Conservation (phyloP, 2,329 filamentous ascomycete genomes). For the Fusarium domesticum region DNA sequence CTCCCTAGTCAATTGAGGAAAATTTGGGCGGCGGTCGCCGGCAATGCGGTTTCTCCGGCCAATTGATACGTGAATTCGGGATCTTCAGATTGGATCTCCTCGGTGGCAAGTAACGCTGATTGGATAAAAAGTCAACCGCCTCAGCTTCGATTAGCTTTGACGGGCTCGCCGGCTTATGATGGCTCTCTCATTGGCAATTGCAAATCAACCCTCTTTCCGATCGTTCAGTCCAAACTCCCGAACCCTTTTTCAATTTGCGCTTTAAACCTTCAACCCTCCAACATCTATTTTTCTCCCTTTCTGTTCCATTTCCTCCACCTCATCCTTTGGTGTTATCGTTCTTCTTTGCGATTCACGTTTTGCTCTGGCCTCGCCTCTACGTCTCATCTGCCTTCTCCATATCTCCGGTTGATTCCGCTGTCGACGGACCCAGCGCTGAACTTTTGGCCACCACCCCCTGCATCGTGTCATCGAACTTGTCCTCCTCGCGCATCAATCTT, state of each 20-base stretch:
- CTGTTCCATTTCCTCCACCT: conserved; percentile 9
- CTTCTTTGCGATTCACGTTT: not conserved
- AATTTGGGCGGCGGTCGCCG: not conserved
- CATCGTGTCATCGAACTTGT: conserved; percentile 10
- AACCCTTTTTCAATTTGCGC: conserved; percentile 1
- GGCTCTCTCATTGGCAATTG: conserved; percentile 26
- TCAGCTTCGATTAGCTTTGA: not conserved
- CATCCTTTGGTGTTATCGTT: conserved; percentile 1
- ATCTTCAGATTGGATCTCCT: not conserved
- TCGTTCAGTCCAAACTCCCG: not conserved
- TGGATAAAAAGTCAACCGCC: not conserved
- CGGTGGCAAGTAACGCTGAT: not conserved
- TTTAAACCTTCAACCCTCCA: not conserved
- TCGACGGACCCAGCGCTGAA: conserved; percentile 11
- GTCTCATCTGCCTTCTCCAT: conserved; percentile 8
- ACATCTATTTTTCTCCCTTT: not conserved
- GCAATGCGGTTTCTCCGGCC: too few species aligned
- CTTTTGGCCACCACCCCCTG: conserved; percentile 26
- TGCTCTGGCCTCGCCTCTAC: conserved; percentile 1
- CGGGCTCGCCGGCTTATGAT: conserved; percentile 12
- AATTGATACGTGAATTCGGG: not conserved
- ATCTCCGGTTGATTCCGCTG: conserved; percentile 22
- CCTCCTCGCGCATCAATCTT: conserved; percentile 5
- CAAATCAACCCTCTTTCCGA: conserved; percentile 7
- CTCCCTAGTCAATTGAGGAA: too few species aligned